Evolutionary conservation across 2,329 filamentous ascomycete genomes (phyloP), one percentile per base, ranked within the genome.

Genomic region (Colletotrichum tabaci): DNA sequence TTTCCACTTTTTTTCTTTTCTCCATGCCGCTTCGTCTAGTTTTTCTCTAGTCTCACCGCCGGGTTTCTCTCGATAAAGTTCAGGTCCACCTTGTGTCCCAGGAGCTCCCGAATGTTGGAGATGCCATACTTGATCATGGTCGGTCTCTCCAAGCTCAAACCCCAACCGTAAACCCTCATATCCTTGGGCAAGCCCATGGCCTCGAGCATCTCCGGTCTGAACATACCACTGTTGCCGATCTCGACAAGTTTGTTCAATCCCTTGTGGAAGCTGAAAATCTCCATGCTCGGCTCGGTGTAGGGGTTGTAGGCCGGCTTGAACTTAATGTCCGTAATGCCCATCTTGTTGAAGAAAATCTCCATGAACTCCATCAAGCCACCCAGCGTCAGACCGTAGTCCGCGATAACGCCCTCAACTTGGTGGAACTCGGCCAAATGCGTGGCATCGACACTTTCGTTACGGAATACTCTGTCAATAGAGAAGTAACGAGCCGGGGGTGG

Each of bases 261-360:
- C 78, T 92, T 90, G 87, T 98, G 96, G 86, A 92, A 98, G 75
- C 94, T 94, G 85, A 98, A 99, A 76, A 99, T 97, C 84, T 99
- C 96, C 95, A 99, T 97, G 80, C 92, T 93, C 40, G 96, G 95
- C 84, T 99, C 96, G 38, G 95, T 98, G 86, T 97, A 95, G 0
- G 94, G 94, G 84, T 98, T 97, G 86, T 97, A 97, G 1, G 96
- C 96, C 21, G 96, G 96, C 87, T 99, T 99, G 91, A 98, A 99
- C 79, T 94, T 92, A 75, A 99, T 89, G 78, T 88, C 85, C 26
- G 85, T 86, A 76, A 99, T 94, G 75, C 96, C 96, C 93, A 98
- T 98, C 87, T 98, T 97, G 74, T 87, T 88, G 84, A 98, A 99
- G 91, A 99, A 98, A 78, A 94, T 91, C 78, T 96, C 92, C 89